Conservation (phyloP, 2,329 filamentous ascomycete genomes). For the Diplodia intermedia region DNA sequence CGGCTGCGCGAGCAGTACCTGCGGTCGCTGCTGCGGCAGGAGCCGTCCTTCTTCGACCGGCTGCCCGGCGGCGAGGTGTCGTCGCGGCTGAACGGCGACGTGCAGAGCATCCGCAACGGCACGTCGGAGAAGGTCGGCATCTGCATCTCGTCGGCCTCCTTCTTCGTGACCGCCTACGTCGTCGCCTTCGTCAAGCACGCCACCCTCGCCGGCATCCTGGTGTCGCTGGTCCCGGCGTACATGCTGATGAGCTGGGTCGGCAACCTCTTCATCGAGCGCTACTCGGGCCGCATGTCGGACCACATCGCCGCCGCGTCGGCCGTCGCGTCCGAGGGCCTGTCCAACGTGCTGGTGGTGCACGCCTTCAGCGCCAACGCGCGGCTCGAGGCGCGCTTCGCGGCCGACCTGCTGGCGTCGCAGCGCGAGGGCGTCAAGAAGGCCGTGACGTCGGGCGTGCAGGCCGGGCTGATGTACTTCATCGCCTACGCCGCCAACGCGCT, state of each 20-base stretch:
- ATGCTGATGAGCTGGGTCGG: constrained; percentile 65
- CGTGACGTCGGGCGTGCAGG: constrained; percentile 62
- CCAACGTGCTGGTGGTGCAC: constrained; percentile 67
- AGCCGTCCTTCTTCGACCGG: constrained; percentile 69
- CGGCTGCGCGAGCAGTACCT: constrained; percentile 68
- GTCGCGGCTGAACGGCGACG: constrained; percentile 69
- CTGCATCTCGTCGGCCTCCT: constrained; percentile 66
- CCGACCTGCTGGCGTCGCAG: constrained; percentile 58
- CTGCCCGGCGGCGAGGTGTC: constrained; percentile 68
- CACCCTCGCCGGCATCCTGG: constrained; percentile 67
- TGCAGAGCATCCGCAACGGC: constrained; percentile 70
- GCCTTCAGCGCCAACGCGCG: constrained; percentile 66
- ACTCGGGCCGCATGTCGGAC: constrained; percentile 57
- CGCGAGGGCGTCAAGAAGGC: constrained; percentile 65
- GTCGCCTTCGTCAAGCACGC: constrained; percentile 71
- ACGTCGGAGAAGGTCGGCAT: constrained; percentile 76
- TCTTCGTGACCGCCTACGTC: constrained; percentile 71
- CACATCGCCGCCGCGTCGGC: constrained; percentile 65
- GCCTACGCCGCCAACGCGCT: constrained; percentile 71
- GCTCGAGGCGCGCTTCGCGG: constrained; percentile 66
- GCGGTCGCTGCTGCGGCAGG: constrained; percentile 64
- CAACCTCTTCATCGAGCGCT: constrained; percentile 62
- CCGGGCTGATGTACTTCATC: constrained; percentile 70
- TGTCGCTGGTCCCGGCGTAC: constrained; percentile 69
- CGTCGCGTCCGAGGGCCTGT: constrained; percentile 68